Evolutionary conservation across 2,329 filamentous ascomycete species (phyloP).

Genomic region (Nothophaeocryptopus gaeumannii): DNA sequence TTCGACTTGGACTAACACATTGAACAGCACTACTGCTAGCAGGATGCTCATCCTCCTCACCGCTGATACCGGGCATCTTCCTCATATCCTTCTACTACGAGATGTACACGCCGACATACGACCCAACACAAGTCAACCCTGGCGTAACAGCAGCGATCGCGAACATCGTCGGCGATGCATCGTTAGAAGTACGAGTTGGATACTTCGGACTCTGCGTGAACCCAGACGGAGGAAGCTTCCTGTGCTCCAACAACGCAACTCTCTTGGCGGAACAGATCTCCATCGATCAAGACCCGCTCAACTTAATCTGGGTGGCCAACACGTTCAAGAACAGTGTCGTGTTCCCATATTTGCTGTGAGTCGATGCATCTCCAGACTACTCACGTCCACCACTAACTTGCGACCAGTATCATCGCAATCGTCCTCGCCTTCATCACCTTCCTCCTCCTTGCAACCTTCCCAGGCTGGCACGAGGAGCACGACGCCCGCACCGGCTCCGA

Average conservation of each 20-base stretch:
- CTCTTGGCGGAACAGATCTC: conserved; percentile 83
- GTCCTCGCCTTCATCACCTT: conserved; percentile 97
- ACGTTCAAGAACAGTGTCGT: conserved; percentile 99
- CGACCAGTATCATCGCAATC: conserved; percentile 82
- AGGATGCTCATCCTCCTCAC: conserved; percentile 94
- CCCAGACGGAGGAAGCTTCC: conserved; percentile 79
- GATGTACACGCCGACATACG: conserved; percentile 75
- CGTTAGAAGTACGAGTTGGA: conserved; percentile 85
- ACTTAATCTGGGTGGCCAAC: conserved; percentile 92
- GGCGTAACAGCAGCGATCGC: conserved; percentile 79
- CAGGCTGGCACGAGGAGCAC: conserved; percentile 92
- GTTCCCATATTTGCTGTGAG: conserved; percentile 92
- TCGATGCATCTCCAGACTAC: not conserved
- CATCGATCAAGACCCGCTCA: conserved; percentile 91
- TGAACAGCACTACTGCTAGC: conserved; percentile 78
- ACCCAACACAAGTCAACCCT: conserved; percentile 86
- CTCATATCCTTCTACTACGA: conserved; percentile 97
- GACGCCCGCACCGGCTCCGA: conserved; percentile 74
- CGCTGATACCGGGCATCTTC: conserved; percentile 92
- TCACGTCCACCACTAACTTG: conserved; percentile 6
- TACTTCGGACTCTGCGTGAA: conserved; percentile 98
- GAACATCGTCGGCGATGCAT: conserved; percentile 82
- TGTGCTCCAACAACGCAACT: conserved; percentile 97
- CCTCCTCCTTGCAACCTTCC: conserved; percentile 91
- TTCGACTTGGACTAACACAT: conserved; percentile 11